Conservation (phyloP, 441 rosid species). For the Croton setiger region DNA sequence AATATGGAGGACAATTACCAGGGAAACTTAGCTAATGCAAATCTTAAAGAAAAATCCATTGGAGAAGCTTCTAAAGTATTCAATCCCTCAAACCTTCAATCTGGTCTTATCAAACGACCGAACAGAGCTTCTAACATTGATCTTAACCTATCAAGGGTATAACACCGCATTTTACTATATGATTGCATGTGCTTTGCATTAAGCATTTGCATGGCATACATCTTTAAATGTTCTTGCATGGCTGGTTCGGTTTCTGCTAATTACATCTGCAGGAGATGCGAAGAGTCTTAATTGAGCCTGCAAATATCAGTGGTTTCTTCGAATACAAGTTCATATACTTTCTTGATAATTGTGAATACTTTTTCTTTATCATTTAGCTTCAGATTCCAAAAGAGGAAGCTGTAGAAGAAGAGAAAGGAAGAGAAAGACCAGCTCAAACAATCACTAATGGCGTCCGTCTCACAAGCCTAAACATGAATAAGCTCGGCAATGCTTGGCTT, state of each 20-base stretch:
- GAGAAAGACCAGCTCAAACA: neutral
- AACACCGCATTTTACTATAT: neutral
- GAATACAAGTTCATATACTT: neutral
- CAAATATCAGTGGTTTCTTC: too few species aligned
- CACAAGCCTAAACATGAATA: neutral
- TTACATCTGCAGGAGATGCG: too few species aligned
- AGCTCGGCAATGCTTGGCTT: conserved; percentile 14
- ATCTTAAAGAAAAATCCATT: conserved; percentile 5
- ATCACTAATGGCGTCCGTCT: neutral
- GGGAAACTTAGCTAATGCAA: neutral
- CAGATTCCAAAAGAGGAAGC: conserved; percentile 4
- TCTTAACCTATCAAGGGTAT: conserved; percentile 13
- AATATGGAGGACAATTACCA: neutral
- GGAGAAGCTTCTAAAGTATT: neutral
- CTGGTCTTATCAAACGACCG: neutral
- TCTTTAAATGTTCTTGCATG: neutral
- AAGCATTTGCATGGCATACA: neutral
- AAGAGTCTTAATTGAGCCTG: too few species aligned
- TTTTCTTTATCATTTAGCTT: neutral
- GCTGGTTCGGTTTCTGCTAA: too few species aligned
- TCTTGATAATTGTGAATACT: neutral
- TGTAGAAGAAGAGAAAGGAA: conserved; percentile 12
- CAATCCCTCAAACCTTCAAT: conserved; percentile 2
- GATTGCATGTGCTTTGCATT: neutral
- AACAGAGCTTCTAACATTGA: neutral